Base-by-base conservation (phyloP, 1,284 basidiomycete genomes). In the Malassezia brasiliensis region DNA sequence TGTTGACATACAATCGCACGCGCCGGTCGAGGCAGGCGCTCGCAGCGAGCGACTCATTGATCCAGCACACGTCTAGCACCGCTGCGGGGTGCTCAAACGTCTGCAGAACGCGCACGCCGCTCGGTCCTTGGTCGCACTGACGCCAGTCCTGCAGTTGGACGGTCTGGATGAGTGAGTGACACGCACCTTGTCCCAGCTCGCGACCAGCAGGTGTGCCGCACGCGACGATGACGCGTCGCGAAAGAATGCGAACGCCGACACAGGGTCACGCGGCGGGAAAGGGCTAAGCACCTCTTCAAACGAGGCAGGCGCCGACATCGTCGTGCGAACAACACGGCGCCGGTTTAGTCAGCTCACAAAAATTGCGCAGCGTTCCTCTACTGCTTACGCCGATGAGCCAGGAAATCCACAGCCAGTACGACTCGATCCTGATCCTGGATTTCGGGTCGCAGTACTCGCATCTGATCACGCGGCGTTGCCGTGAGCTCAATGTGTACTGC, bases 371-470 rank as follows among this genome's bases (percentile, higher is more conserved):
- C 5, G 11, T 19, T 22, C 36, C 17, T 38, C 12, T 19, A 19
- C 37, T 25, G n/a, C 54, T 61, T 17, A 42, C 30, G 22, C 22
- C 14, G 53, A 70, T 70, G 68, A 54, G 67, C 22, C 69, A 77
- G 49, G 78, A 78, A 61, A 94, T 94, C 64, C 90, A 96, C 78
- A 87, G 90, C 76, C 85, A 91, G 70, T 96, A 96, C 76, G 90
- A 96, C 75, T 91, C 91, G 46, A 85, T 98, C 69, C 84, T 96
- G 47, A 96, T 98, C 72, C 81, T 98, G 47, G 93, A 98, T 77
- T 98, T 98, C 77, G 93, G 93, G 61, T 96, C 90, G 40, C 90
- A 96, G 82, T 96, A 96, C 78, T 96, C 91, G 67, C 94, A 98
- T 79, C 80, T 99, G 65, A 98, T 98, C 78, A 96, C 93, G 17